phyloP scores from a whole-genome alignment of 2,329 filamentous ascomycete species.

The Colletotrichum echinochloae region DNA sequence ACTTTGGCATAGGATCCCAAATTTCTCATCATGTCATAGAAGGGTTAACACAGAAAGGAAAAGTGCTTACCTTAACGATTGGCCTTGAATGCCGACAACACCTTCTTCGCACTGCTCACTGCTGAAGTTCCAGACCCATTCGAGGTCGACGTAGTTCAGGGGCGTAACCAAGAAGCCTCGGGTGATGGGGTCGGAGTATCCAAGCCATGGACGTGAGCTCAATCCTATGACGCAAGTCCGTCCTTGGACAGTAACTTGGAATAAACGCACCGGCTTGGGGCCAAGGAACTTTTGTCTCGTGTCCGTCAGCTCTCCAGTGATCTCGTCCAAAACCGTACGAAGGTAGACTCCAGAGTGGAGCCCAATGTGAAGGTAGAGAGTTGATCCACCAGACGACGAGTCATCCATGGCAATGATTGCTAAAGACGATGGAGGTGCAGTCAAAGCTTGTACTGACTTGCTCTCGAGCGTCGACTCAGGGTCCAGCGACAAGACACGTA shows the following conservation, averaged over 20 bases:
- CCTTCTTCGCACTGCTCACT: slow-evolving; percentile 94
- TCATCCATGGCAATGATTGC: slow-evolving; percentile 97
- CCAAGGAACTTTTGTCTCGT: slow-evolving; percentile 95
- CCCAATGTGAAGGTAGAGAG: slow-evolving; percentile 94
- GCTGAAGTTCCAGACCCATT: slow-evolving; percentile 97
- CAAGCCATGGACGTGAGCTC: slow-evolving; percentile 95
- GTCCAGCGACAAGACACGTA: slow-evolving; percentile 90
- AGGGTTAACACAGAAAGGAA: slow-evolving; percentile 46
- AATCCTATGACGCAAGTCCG: slow-evolving; percentile 89
- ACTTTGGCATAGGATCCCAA: slow-evolving; percentile 66
- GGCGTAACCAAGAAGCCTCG: slow-evolving; percentile 93
- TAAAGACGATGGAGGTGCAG: slow-evolving; percentile 87
- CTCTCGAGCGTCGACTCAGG: slow-evolving; percentile 91
- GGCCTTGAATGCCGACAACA: slow-evolving; percentile 92
- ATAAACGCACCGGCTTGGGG: slow-evolving; percentile 88
- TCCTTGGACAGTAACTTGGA: slow-evolving; percentile 88
- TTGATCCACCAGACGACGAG: slow-evolving; percentile 87
- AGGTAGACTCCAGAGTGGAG: slow-evolving; percentile 96
- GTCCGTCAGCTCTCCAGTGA: slow-evolving; percentile 95
- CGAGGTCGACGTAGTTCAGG: slow-evolving; percentile 86
- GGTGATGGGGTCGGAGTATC: slow-evolving; percentile 89
- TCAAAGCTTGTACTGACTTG: slow-evolving; percentile 94
- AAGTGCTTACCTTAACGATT: slow-evolving; percentile 80
- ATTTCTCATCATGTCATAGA: slow-evolving; percentile 71
- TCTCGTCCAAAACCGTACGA: slow-evolving; percentile 92